Conservation (phyloP, 345 rosid genomes). For the Lumnitzera littorea region DNA sequence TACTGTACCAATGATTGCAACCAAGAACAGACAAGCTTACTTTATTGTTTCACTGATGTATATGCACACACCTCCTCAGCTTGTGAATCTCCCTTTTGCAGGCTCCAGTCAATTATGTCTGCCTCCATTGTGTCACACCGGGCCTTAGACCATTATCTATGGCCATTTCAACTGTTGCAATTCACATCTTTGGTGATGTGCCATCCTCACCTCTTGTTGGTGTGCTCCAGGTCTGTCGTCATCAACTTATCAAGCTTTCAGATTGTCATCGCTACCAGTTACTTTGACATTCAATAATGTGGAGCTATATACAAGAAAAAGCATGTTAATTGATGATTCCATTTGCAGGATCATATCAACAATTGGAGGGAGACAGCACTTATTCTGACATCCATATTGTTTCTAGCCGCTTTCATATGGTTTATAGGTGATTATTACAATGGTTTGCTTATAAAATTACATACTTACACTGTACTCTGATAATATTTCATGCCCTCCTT, state of each 20-base stretch:
- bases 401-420: slow-evolving; percentile 79
- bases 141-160: slow-evolving; percentile 89
- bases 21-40: too few relatives aligned
- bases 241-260: not conserved
- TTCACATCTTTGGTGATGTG: slow-evolving; percentile 93
- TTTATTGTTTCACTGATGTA: slow-evolving; percentile 1
- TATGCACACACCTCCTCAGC: not conserved
- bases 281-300: too few relatives aligned
- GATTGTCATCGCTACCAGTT: not conserved
- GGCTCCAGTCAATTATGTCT: slow-evolving; percentile 93
- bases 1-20: too few relatives aligned
- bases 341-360: slow-evolving; percentile 53
- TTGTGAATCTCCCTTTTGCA: slow-evolving; percentile 18
- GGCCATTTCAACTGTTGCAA: slow-evolving; percentile 88
- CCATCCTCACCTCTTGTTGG: slow-evolving; percentile 99
- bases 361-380: slow-evolving; percentile 86
- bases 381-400: slow-evolving; percentile 62
- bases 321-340: not conserved
- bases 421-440: slow-evolving; percentile 43
- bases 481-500: not conserved
- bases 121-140: slow-evolving; percentile 89
- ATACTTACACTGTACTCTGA: not conserved
- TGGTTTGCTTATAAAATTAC: not conserved
- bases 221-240: slow-evolving; percentile 49
- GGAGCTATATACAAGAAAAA: too few relatives aligned